phyloP scores from a whole-genome alignment of 306 rosid genomes.

The Pachyrhizus erosus region DNA sequence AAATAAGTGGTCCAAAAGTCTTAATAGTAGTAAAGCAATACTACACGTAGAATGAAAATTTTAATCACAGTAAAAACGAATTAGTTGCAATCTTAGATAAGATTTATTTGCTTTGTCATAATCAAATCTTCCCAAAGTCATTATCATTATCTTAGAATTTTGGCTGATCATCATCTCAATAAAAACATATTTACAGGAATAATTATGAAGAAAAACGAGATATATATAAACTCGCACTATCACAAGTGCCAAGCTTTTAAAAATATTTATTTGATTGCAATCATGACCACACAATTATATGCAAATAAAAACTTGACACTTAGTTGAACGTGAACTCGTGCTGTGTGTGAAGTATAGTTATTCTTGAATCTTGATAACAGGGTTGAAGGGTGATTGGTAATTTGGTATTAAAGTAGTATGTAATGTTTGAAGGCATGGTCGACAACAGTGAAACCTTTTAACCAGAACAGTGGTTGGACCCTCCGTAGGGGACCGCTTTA shows the following conservation, averaged over 20 bases:
- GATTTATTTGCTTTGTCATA: neutral
- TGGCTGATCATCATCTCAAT: neutral
- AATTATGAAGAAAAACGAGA: neutral
- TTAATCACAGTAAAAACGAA: neutral
- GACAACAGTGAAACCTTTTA: conserved; percentile 21
- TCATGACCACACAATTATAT: neutral
- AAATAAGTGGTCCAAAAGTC: neutral
- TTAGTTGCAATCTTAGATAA: neutral
- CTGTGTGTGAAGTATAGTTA: neutral
- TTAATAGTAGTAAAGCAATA: too few relatives aligned
- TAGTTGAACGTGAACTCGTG: neutral
- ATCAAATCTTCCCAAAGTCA: neutral
- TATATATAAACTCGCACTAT: neutral
- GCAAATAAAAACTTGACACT: neutral
- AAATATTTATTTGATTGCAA: neutral
- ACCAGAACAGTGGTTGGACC: conserved; percentile 21
- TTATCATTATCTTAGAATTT: neutral
- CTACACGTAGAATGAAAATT: neutral
- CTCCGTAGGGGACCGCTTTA: conserved; percentile 34
- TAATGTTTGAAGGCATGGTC: neutral
- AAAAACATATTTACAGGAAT: neutral
- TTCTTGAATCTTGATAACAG: neutral
- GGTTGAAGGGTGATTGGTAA: neutral
- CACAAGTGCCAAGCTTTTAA: neutral
- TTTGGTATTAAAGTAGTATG: neutral